Evolutionary conservation across 805 yeast genomes (phyloP), one percentile per base, ranked within the genome.

Genomic region (Kuraishia borneana): DNA sequence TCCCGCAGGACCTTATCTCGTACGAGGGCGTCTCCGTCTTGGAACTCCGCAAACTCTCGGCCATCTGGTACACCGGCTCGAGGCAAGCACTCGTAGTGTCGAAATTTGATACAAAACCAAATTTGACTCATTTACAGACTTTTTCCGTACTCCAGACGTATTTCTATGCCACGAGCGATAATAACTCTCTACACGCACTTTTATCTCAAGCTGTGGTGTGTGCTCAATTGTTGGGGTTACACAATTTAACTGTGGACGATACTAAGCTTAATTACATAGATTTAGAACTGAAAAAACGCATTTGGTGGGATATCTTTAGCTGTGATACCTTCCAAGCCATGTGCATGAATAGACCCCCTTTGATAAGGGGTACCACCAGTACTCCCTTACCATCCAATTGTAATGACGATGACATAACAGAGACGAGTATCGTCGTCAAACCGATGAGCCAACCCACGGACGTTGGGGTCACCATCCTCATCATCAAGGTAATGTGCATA

Each of bases 381-480:
- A 59, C 55, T 1, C 59, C 61, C 12, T 47, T 48, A 33, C 60
- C 58, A 3, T 44, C 56, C 5, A 56, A 56, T 34, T 45, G 46
- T 23, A 44, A 55, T 30, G 61, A 56, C 38, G 37, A 30, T 3
- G 56, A 53, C 29, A 44, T 56, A 21, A 34, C 36, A 14, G 31
- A 33, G 12, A 30, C 21, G 14, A n/a, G 16, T 5, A 30, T 33
- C 9, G 31, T 18, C 16, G 40, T 23, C 7, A 30, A 27, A 4
- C 39, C 45, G 6, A 19, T 35, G 16, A 19, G 30, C 12, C 29
- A 31, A 8, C 47, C 48, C n/a, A 45, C 49, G n/a, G 39, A 42
- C 25, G 31, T 38, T 21, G 40, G 47, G 7, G 44, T 37, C 21
- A 37, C 35, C 6, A 40, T 45, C 17, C 33, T 31, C 31, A 35